These are phyloP conservation scores for Beverwykella pulmonaria DNA, from an alignment of 495 filamentous ascomycete species.

Conservation along the genomic window DNA sequence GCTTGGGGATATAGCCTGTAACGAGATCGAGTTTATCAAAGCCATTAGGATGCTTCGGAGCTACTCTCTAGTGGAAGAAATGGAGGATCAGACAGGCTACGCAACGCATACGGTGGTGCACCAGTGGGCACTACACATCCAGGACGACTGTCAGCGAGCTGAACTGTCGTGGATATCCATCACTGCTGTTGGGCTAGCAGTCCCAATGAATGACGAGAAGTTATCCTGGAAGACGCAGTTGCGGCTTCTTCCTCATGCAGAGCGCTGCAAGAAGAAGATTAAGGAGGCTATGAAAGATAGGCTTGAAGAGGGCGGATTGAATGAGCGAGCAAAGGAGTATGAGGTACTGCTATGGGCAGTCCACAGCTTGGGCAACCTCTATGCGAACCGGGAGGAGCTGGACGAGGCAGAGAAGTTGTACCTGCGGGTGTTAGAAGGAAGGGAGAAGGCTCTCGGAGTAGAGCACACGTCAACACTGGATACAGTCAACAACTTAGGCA, in stretches of 20 bases:
- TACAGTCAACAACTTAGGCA: too few relatives aligned
- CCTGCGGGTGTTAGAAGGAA: too few relatives aligned
- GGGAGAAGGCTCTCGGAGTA: too few relatives aligned
- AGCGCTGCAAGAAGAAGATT: too few relatives aligned
- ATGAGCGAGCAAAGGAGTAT: too few relatives aligned
- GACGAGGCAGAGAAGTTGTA: background rate
- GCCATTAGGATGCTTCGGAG: constrained; percentile 1
- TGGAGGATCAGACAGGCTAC: background rate
- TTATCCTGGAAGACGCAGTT: too few relatives aligned
- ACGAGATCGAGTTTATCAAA: constrained; percentile 7
- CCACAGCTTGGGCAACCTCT: background rate
- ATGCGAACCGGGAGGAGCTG: background rate
- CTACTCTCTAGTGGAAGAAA: constrained; percentile 3
- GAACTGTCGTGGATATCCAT: background rate
- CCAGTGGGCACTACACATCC: constrained; percentile 7
- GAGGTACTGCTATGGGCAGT: background rate
- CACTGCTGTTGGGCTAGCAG: too few relatives aligned
- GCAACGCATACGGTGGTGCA: constrained; percentile 3
- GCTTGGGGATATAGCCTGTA: background rate
- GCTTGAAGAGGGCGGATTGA: too few relatives aligned
- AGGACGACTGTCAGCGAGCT: background rate
- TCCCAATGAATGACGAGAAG: too few relatives aligned
- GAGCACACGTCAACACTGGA: too few relatives aligned
- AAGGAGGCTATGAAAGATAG: too few relatives aligned
- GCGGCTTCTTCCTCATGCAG: too few relatives aligned